Evolutionary conservation across 78 protist species (phyloP), one percentile per base, ranked within the genome.

Genomic region (Chrysochromulina tobinii): DNA sequence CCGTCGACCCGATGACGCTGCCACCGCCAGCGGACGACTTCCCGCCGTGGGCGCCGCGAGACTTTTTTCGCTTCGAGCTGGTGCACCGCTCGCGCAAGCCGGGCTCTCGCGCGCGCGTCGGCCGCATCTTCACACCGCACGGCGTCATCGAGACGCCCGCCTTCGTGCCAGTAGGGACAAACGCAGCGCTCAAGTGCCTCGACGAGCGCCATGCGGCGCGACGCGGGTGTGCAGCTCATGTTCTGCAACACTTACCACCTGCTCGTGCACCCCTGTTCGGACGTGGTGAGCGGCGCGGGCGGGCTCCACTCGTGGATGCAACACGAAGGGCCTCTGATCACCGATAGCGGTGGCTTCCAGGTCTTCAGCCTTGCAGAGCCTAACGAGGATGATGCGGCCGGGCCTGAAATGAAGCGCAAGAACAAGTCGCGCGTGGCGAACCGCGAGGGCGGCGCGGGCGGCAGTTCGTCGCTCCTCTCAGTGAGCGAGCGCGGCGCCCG

Each of bases 121-220:
- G 91, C 58, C 77, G 91, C 21, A 51, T 79, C 87, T 6, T 12
- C 50, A 79, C 87, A 38, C 93, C 93, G 67, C 93, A 91, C 48
- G 93, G 83, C 38, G 57, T 73, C 12, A 25, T 61, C 55, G 86
- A 61, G 21, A 84, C 90, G 48, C 93, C 93, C n/a, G 53, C 51
- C 79, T 92, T 92, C 57, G 89, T 92, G 91, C 94, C 94, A 55
- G 90, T 87, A 6, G 90, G 81, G 27, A 87, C 90, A 1, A 87
- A 87, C 90, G 87, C 25, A 5, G 87, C 87, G 66, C 87, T 79
- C 66, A 79, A 79, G 87, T 61, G n/a, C 25, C 11, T 79, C 12
- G 61, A 54, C 59, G 61, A 54, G n/a, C 64, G 61, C 50, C 87
- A 79, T 17, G 61, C 54, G 15, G 15, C 25, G 3, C 50, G 87